Evolutionary conservation across 371 early-diverging fungal species (phyloP), one percentile per base, ranked within the genome.

Genomic region (Mucor saturninus): DNA sequence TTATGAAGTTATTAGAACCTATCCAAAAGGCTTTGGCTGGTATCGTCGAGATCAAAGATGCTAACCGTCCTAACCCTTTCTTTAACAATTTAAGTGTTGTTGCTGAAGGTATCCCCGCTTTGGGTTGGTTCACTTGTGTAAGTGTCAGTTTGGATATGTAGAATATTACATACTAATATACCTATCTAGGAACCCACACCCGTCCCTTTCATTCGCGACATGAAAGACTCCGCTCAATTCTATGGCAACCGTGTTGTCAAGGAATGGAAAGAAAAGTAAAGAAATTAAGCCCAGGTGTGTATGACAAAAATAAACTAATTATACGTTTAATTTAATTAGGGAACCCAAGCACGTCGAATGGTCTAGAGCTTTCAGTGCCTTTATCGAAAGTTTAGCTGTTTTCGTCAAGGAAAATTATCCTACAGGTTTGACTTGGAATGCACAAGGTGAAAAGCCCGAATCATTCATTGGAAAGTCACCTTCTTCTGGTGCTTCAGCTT

Each of bases 81-180:
- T 91, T 89, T 68, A 92, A 89, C 73, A 93, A 96, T 68, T 76
- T 98, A 64, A 86, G 91, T 32, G 77, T 89, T 9, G 90, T 98
- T 7, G 89, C 92, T 38, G 96, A 97, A 67, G 96, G 96, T 71
- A 86, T 93, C 48, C 85, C 91, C 35, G 96, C 94, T 32, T 83
- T 97, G 45, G 94, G 94, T 29, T 98, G 98, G 98, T 93, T 97
- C 29, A 87, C 90, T 5, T 85, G 93, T 49, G 93, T 92, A 84
- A 69, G 89, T 67, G 30, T 28, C 10, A 56, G 51, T 35, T n/a
- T 43, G 15, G 13, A 13, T 13, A 43, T 13, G 15, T 13, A 7
- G 2, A 42, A 64, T 28, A n/a, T 0, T 13, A 43, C 5, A 40
- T 26, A 30, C 39, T 8, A 6, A 6, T 21, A 35, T 39, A n/a